Evolutionary conservation across 331 rosid genomes (phyloP).

Genomic region (Phaseolus coccineus): DNA sequence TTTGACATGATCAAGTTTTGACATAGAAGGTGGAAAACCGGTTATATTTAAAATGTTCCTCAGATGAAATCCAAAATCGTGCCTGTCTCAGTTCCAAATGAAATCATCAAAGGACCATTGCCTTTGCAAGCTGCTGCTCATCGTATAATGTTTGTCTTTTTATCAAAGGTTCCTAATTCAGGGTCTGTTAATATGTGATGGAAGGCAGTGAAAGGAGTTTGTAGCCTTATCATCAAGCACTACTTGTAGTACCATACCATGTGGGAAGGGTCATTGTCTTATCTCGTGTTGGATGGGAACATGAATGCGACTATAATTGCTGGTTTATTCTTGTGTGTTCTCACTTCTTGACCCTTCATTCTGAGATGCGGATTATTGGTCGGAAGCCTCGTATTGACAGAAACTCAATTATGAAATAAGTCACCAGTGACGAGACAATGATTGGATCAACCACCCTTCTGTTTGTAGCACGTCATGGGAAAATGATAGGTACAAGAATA

Average conservation of each 20-base stretch:
- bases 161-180: slow-evolving; percentile 6
- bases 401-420: slow-evolving; percentile 31
- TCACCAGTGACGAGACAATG: slow-evolving; percentile 4
- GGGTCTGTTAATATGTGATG: background rate
- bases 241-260: slow-evolving; percentile 21
- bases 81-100: background rate
- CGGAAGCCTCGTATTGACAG: slow-evolving; percentile 10
- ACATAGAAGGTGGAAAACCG: background rate
- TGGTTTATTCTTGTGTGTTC: slow-evolving; percentile 20
- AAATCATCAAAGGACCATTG: background rate
- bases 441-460: slow-evolving; percentile 33
- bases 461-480: background rate
- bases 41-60: background rate
- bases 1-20: background rate
- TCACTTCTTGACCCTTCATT: slow-evolving; percentile 17
- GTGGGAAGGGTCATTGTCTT: slow-evolving; percentile 33
- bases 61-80: background rate
- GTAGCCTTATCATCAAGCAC: slow-evolving; percentile 30
- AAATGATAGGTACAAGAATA: background rate
- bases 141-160: background rate
- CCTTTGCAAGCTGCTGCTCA: background rate
- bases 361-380: slow-evolving; percentile 8
- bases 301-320: slow-evolving; percentile 12
- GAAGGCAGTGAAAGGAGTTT: background rate
- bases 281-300: slow-evolving; percentile 22